A percentile compares a stretch with the other conserved stretches of the same genome.
Conservation (phyloP, 73 alveolate species). For the Paramecium caudatum region DNA sequence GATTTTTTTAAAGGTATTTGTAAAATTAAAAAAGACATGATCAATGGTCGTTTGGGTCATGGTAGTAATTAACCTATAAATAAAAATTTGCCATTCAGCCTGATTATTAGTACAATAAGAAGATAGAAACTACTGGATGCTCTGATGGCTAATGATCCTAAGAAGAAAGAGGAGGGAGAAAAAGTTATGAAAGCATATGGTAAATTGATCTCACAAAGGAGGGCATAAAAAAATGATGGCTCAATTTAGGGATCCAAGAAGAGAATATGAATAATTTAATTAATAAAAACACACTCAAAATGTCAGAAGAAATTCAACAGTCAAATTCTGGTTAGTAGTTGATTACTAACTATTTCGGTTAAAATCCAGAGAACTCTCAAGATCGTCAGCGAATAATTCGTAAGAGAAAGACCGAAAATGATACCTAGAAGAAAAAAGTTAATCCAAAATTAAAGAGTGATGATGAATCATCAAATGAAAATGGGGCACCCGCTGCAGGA, state of each 20-base stretch:
- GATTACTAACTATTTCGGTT: slow-evolving; percentile 14
- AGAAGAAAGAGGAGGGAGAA: slow-evolving; percentile 76
- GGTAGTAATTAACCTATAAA: slow-evolving; percentile 73
- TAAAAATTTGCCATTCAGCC: slow-evolving; percentile 72
- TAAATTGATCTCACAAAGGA: slow-evolving; percentile 31
- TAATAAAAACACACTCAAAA: slow-evolving; percentile 37
- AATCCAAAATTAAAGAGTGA: slow-evolving; percentile 21
- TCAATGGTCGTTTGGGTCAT: slow-evolving; percentile 74
- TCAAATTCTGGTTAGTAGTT: background rate
- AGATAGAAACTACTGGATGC: slow-evolving; percentile 77
- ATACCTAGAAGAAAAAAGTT: background rate
- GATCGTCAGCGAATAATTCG: background rate
- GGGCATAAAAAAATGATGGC: slow-evolving; percentile 49
- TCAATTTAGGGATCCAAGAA: slow-evolving; percentile 42
- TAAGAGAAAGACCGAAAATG: background rate
- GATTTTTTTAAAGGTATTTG: slow-evolving; percentile 85
- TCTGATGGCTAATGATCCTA: slow-evolving; percentile 68
- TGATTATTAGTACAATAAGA: slow-evolving; percentile 73
- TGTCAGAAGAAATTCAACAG: slow-evolving; percentile 55
- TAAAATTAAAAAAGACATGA: slow-evolving; percentile 59
- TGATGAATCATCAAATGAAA: slow-evolving; percentile 38
- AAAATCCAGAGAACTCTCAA: slow-evolving; percentile 44
- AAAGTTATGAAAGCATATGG: slow-evolving; percentile 79
- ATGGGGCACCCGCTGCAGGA: background rate
- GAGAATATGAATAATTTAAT: slow-evolving; percentile 26